Evolutionary conservation across 495 filamentous ascomycete species (phyloP), one percentile per base, ranked within the genome.

Genomic region (Penicillium atrosanguineum): DNA sequence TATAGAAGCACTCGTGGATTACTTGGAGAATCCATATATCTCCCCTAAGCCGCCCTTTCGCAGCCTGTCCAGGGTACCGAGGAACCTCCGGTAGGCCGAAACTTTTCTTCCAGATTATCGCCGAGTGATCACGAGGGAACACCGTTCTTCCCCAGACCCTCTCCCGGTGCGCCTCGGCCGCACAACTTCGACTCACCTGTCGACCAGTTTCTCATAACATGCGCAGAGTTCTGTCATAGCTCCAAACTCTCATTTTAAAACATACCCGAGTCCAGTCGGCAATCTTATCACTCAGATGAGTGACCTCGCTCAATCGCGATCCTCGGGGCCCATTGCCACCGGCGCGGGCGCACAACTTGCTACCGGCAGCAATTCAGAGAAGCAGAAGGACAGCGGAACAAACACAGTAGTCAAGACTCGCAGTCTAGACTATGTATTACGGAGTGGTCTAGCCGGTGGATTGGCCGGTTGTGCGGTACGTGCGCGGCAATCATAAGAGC

Each of bases 401-500:
- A 40, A 67, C 42, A 73, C 78, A 57, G 67, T 71, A 47, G 62
- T 75, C 18, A 63, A 40, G 38, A 40, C 38, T 18, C 85, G 82
- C 58, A 93, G 85, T 62, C 64, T 85, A 41, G 86, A 94, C 51
- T 97, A 96, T 72, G 74, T 91, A 42, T 70, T 87, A 67, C 78
- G 86, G 58, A 90, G 83, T 50, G 89, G 87, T 9, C 62, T 92
- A 37, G 91, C 91, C 11, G 92, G 92, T 28, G 92, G 92, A 7
- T 38, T 94, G 49, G 92, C 92, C 40, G 92, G 90, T 53, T 88
- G 89, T 71, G 87, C 84, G 50, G 87, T 91, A 82, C 45, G 86
- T 75, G 23, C 16, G 23, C 45, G 41, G 18, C 9, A 25, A 19
- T 15, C 18, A 11, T 52, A 7, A n/a, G 9, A 9, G 25, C 6